Conservation (phyloP, 176 grass and related monocot genomes). For the Canna indica region DNA sequence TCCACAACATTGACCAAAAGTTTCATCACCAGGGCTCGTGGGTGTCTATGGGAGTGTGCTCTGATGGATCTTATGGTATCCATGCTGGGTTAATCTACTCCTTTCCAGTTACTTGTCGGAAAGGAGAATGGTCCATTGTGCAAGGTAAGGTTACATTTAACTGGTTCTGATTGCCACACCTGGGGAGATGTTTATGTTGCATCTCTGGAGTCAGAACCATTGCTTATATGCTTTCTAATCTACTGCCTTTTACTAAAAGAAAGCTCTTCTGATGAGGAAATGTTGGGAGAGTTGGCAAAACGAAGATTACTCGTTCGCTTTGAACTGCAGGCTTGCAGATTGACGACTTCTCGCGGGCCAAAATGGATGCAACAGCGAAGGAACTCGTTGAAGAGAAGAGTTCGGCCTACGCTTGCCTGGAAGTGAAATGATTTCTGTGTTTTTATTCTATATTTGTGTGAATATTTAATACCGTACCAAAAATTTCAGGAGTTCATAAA, state of each 20-base stretch:
- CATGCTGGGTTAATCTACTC: constrained; percentile 49
- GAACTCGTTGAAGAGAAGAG: constrained; percentile 57
- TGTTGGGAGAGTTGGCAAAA: too few species aligned
- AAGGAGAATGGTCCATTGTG: constrained; percentile 56
- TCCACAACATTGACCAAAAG: too few species aligned
- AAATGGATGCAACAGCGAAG: constrained; percentile 38
- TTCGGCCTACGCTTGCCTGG: constrained; percentile 31
- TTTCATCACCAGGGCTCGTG: constrained; percentile 47
- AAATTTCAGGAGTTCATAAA: too few species aligned
- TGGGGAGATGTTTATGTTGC: too few species aligned
- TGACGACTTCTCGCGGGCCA: constrained; percentile 40
- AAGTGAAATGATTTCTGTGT: background rate
- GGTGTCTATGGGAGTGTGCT: constrained; percentile 76
- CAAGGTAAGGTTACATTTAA: constrained; percentile 32
- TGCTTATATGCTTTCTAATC: too few species aligned
- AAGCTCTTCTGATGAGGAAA: background rate
- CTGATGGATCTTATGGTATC: constrained; percentile 50
- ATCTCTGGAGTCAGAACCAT: too few species aligned
- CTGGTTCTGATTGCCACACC: background rate
- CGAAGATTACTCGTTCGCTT: background rate
- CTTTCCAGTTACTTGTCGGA: constrained; percentile 60
- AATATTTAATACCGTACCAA: too few species aligned
- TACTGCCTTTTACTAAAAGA: background rate
- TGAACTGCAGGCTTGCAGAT: constrained; percentile 33
- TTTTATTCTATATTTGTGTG: too few species aligned